Percentiles rank a stretch among this genome's conserved stretches.
phyloP scores from a whole-genome alignment of 2,329 filamentous ascomycete species.

The Cordyceps cicadae region DNA sequence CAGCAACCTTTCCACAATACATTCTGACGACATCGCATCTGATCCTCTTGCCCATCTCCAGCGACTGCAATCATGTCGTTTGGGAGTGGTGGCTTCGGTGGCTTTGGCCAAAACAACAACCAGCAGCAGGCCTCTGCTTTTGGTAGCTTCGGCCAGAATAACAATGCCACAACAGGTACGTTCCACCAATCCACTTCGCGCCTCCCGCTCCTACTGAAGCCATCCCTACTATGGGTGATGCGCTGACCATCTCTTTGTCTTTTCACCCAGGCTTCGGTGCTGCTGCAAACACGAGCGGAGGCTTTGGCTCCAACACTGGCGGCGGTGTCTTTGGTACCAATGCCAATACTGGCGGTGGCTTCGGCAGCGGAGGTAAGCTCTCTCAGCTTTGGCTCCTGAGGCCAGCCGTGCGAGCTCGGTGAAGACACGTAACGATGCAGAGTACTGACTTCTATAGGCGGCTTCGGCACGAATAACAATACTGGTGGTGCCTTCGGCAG shows the following conservation, averaged over 20 bases:
- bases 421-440: slow-evolving; percentile 7
- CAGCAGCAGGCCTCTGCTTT: slow-evolving; percentile 37
- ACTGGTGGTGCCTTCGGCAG: slow-evolving; percentile 27
- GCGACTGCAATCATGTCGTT: slow-evolving; percentile 42
- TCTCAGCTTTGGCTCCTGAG: neutral
- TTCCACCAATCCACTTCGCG: slow-evolving; percentile 16
- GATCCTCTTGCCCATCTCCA: neutral
- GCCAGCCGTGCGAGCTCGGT: neutral
- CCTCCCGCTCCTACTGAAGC: slow-evolving; percentile 11
- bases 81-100: slow-evolving; percentile 42
- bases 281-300: slow-evolving; percentile 12
- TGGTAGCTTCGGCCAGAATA: slow-evolving; percentile 47
- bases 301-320: neutral
- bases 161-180: slow-evolving; percentile 43
- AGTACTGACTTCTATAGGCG: slow-evolving; percentile 19
- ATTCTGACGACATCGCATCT: neutral
- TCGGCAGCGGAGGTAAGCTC: slow-evolving; percentile 28
- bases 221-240: slow-evolving; percentile 13
- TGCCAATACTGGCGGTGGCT: slow-evolving; percentile 25
- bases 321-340: slow-evolving; percentile 34
- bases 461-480: slow-evolving; percentile 26
- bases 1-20: neutral
- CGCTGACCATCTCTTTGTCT: slow-evolving; percentile 16
- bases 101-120: slow-evolving; percentile 50
- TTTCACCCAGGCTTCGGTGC: slow-evolving; percentile 24